phyloP scores from a whole-genome alignment of 2,329 filamentous ascomycete genomes.

The Stenocarpella maydis region DNA sequence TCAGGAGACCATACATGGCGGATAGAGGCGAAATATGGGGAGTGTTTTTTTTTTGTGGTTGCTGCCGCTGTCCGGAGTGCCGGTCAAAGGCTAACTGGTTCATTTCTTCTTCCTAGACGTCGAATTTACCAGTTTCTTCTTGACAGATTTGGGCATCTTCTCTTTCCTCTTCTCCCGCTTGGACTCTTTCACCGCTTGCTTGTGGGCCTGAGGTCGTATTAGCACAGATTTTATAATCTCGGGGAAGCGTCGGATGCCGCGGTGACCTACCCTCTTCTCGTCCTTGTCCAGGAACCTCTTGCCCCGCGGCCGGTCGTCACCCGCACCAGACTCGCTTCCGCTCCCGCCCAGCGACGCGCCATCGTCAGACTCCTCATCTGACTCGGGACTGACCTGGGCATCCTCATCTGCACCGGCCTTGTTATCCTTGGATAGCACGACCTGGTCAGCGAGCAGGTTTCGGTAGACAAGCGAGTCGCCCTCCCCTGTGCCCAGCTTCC shows the following conservation, averaged over 20 bases:
- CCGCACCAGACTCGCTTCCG: conserved; percentile 63
- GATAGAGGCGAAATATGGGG: conserved; percentile 17
- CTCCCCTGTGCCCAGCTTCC: conserved; percentile 76
- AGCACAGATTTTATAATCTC: background rate
- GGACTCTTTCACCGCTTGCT: conserved; percentile 90
- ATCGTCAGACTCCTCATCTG: conserved; percentile 56
- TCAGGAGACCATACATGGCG: background rate
- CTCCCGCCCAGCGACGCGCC: conserved; percentile 59
- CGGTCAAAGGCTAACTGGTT: conserved; percentile 33
- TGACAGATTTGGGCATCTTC: conserved; percentile 96
- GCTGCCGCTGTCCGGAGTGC: background rate
- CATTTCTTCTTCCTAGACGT: conserved; percentile 71
- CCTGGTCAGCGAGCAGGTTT: conserved; percentile 79
- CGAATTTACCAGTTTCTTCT: conserved; percentile 82
- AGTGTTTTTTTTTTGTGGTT: background rate
- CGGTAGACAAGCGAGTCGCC: conserved; percentile 84
- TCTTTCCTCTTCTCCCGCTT: conserved; percentile 92
- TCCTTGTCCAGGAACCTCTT: conserved; percentile 93
- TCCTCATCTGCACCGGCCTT: conserved; percentile 45
- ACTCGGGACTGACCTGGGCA: conserved; percentile 48
- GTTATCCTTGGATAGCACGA: conserved; percentile 52
- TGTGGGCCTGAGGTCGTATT: conserved; percentile 65
- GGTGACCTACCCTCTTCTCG: conserved; percentile 71
- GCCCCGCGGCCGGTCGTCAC: conserved; percentile 75
- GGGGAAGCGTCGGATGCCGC: background rate